phyloP scores from a whole-genome alignment of 129 eudicot species.

The Lactuca sativa region DNA sequence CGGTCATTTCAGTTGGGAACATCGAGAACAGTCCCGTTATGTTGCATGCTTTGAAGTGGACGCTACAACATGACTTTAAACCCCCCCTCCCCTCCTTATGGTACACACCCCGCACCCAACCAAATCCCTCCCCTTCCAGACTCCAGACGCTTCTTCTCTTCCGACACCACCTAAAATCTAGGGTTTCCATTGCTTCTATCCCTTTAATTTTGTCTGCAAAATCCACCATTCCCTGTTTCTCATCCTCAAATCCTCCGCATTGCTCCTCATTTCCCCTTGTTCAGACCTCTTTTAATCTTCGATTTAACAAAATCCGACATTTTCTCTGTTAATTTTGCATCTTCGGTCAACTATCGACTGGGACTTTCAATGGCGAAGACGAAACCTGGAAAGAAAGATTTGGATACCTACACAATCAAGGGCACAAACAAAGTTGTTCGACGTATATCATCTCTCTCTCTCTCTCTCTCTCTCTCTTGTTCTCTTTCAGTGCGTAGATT shows the following conservation, averaged over 20 bases:
- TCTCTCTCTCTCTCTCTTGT: neutral
- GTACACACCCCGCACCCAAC: slow-evolving; percentile 29
- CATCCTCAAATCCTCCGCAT: slow-evolving; percentile 15
- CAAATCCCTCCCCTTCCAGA: slow-evolving; percentile 17
- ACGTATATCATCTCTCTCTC: slow-evolving; percentile 42
- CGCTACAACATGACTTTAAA: neutral
- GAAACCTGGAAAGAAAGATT: slow-evolving; percentile 83
- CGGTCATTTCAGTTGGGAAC: slow-evolving; percentile 9
- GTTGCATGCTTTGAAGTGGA: slow-evolving; percentile 29
- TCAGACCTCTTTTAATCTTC: neutral
- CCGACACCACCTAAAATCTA: slow-evolving; percentile 32
- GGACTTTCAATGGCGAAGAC: slow-evolving; percentile 69
- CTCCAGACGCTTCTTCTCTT: slow-evolving; percentile 14
- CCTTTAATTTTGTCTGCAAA: neutral
- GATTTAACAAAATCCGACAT: slow-evolving; percentile 31
- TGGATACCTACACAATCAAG: slow-evolving; percentile 82
- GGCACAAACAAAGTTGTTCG: slow-evolving; percentile 92
- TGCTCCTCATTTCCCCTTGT: neutral
- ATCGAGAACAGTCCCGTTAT: slow-evolving; percentile 24
- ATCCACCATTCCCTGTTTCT: slow-evolving; percentile 1
- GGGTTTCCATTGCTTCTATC: slow-evolving; percentile 29
- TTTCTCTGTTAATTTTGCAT: neutral
- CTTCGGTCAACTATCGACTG: neutral
- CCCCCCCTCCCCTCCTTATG: slow-evolving; percentile 9
- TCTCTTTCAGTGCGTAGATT: neutral